These are phyloP conservation scores for Lomentospora prolificans DNA, from an alignment of 2,329 filamentous ascomycete genomes.

Conservation along the genomic window DNA sequence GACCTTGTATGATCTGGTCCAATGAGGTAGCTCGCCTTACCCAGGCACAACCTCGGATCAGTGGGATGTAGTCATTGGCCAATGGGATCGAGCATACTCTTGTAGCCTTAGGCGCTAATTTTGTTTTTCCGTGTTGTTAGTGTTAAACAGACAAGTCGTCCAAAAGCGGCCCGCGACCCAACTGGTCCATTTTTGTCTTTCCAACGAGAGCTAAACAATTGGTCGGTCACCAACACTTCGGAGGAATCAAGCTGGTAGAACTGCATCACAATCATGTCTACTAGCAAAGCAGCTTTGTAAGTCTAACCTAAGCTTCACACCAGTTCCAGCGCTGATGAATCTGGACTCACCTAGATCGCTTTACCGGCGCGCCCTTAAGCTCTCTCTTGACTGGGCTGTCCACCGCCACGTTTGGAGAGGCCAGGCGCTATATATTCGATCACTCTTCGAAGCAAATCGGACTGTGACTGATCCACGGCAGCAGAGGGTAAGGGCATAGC, in stretches of 20 bases:
- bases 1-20: background rate
- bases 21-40: background rate
- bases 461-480: slow-evolving; percentile 74
- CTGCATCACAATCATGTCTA: too few relatives aligned
- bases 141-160: too few relatives aligned
- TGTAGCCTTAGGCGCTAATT: background rate
- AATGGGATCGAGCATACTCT: background rate
- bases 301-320: background rate
- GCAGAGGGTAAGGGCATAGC: slow-evolving; percentile 55
- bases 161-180: too few relatives aligned
- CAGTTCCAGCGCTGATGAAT: background rate
- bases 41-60: slow-evolving; percentile 6
- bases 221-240: slow-evolving; percentile 14
- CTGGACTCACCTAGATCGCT: slow-evolving; percentile 44
- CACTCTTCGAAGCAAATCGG: slow-evolving; percentile 88
- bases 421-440: slow-evolving; percentile 91
- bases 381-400: slow-evolving; percentile 90
- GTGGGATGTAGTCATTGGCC: background rate
- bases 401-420: slow-evolving; percentile 90
- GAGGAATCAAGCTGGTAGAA: too few relatives aligned
- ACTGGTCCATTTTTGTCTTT: background rate
- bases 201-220: background rate
- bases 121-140: too few relatives aligned
- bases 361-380: slow-evolving; percentile 87
- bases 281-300: slow-evolving; percentile 40